These are phyloP conservation scores for Aspergillus sp. DNA, from an alignment of 2,329 filamentous ascomycete species.

Conservation along the genomic window DNA sequence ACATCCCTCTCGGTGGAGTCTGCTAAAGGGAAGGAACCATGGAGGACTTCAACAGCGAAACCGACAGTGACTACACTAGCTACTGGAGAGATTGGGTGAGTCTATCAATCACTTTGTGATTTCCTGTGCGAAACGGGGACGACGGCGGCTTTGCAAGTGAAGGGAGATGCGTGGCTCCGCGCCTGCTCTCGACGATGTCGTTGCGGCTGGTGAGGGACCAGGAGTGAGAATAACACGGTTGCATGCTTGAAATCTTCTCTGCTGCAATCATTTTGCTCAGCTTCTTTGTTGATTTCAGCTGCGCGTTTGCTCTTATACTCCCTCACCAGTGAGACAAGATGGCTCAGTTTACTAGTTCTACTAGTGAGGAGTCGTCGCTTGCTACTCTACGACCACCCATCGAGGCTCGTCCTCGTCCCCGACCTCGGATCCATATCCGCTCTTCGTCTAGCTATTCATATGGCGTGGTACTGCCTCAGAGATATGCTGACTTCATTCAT, in stretches of 20 bases:
- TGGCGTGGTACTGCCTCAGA: constrained; percentile 6
- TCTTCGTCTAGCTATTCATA: constrained; percentile 4
- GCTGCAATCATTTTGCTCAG: not conserved
- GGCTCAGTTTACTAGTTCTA: not conserved
- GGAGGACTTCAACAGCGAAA: constrained; percentile 98
- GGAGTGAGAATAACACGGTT: not conserved
- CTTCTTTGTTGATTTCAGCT: not conserved
- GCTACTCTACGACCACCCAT: not conserved
- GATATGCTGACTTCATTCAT: constrained; percentile 12
- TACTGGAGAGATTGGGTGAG: constrained; percentile 99
- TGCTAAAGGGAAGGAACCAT: constrained; percentile 53
- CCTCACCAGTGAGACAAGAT: not conserved
- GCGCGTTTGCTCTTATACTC: not conserved
- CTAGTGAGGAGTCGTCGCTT: not conserved
- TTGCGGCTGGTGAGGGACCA: constrained; percentile 10
- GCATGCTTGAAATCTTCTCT: not conserved
- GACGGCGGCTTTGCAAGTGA: constrained; percentile 11
- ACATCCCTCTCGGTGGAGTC: not conserved
- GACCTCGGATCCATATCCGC: not conserved
- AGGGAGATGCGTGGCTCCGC: constrained; percentile 10
- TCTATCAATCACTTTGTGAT: constrained; percentile 29
- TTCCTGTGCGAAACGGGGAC: constrained; percentile 10
- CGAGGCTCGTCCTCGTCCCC: not conserved
- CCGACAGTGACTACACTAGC: constrained; percentile 97
- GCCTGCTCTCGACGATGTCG: constrained; percentile 10